phyloP scores from a whole-genome alignment of 768 basidiomycete species.

The Ramaria sp. region DNA sequence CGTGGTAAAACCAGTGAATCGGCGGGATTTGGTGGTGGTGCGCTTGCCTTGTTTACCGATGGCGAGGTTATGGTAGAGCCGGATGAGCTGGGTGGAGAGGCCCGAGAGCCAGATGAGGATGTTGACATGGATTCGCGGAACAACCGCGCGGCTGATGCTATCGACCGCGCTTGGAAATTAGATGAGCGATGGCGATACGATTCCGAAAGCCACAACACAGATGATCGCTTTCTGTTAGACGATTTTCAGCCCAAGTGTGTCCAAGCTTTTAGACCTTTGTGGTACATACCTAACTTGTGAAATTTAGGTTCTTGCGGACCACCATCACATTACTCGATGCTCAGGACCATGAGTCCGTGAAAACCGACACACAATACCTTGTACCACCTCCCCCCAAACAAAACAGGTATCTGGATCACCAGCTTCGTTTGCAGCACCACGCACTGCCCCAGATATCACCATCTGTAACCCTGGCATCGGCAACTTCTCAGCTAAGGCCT shows the following conservation, averaged over 20 bases:
- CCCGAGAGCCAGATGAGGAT: slow-evolving; percentile 21
- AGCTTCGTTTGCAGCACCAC: slow-evolving; percentile 2
- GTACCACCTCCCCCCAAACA: slow-evolving; percentile 5
- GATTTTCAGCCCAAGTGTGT: slow-evolving; percentile 50
- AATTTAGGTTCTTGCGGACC: slow-evolving; percentile 39
- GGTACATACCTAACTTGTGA: neutral
- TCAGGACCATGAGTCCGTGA: slow-evolving; percentile 25
- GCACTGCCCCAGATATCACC: slow-evolving; percentile 1
- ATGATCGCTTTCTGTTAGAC: slow-evolving; percentile 59
- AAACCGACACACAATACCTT: slow-evolving; percentile 12
- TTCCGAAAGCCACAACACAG: slow-evolving; percentile 41
- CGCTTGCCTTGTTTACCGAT: slow-evolving; percentile 4
- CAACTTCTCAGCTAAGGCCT: neutral
- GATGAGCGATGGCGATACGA: slow-evolving; percentile 64
- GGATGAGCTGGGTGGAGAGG: slow-evolving; percentile 4
- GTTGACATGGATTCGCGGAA: slow-evolving; percentile 7
- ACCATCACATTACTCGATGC: slow-evolving; percentile 49
- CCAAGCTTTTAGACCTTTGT: neutral
- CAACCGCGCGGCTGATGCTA: slow-evolving; percentile 15
- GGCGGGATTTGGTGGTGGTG: neutral
- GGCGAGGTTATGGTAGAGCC: neutral
- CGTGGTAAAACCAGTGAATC: slow-evolving; percentile 9
- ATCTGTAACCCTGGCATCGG: neutral
- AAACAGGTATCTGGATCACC: slow-evolving; percentile 8
- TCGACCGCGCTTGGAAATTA: slow-evolving; percentile 33